These are phyloP conservation scores for Ganoderma sinense DNA, from an alignment of 1,284 basidiomycete species.

Conservation along the genomic window DNA sequence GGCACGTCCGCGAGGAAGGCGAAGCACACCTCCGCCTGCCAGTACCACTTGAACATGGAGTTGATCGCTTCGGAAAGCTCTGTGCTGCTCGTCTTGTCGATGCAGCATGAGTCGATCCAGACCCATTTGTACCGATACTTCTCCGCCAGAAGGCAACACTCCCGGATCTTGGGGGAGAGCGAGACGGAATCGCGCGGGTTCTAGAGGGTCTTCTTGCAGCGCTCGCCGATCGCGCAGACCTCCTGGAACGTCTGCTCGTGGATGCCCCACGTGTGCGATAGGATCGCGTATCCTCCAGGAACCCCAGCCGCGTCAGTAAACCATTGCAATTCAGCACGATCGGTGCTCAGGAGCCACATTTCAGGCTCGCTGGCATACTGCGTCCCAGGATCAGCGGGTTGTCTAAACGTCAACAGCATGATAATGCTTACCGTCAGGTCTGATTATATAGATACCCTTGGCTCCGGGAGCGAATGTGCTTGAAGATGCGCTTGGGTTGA, in stretches of 20 bases:
- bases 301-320: not conserved
- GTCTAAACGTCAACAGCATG: not conserved
- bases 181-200: conserved; percentile 4
- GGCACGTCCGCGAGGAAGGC: conserved; percentile 8
- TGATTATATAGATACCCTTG: not conserved
- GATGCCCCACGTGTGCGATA: conserved; percentile 7
- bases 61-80: conserved; percentile 4
- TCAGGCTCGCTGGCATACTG: not conserved
- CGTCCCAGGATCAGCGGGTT: not conserved
- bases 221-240: not conserved
- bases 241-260: conserved; percentile 2
- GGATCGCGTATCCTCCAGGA: conserved; percentile 9
- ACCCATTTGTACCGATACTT: conserved; percentile 6
- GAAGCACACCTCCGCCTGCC: conserved; percentile 8
- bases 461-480: not conserved
- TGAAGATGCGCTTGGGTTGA: not conserved
- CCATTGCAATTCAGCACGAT: not conserved
- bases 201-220: not conserved
- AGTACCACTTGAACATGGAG: conserved; percentile 9
- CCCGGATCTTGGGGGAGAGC: conserved; percentile 1
- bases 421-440: not conserved
- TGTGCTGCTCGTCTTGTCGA: conserved; percentile 7
- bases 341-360: conserved; percentile 8
- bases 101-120: conserved; percentile 12
- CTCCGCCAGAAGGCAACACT: not conserved